These are phyloP conservation scores for Trametes cinnabarina DNA, from an alignment of 768 basidiomycete genomes.

Conservation along the genomic window DNA sequence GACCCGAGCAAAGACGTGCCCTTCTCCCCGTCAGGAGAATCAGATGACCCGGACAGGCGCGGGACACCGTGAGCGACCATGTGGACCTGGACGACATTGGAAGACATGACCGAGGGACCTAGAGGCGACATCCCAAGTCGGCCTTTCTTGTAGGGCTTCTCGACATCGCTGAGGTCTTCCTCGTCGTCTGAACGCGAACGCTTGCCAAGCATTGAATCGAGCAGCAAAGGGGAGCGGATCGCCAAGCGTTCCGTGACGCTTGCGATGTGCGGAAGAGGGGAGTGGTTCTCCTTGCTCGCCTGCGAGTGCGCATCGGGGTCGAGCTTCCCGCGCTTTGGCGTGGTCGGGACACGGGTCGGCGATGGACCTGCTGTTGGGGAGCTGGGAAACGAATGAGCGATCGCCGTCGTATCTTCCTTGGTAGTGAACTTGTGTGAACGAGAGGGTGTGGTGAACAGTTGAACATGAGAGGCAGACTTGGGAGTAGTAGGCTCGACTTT, in stretches of 20 bases:
- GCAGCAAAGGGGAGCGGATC: conserved; percentile 37
- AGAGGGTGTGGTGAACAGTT: background rate
- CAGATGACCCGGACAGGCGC: background rate
- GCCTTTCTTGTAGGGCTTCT: conserved; percentile 15
- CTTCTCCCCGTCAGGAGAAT: background rate
- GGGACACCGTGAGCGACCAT: background rate
- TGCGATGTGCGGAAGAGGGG: conserved; percentile 37
- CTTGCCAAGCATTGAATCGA: conserved; percentile 43
- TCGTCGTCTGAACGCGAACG: conserved; percentile 36
- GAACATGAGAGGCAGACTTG: background rate
- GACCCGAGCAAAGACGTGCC: background rate
- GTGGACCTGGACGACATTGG: conserved; percentile 5
- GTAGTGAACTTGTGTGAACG: background rate
- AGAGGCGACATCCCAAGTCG: conserved; percentile 14
- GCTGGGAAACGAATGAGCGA: background rate
- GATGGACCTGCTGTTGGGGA: background rate
- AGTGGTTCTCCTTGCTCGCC: conserved; percentile 58
- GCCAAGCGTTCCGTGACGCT: conserved; percentile 49
- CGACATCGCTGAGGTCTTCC: conserved; percentile 5
- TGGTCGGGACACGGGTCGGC: conserved; percentile 11
- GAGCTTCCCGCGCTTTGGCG: conserved; percentile 22
- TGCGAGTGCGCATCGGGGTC: conserved; percentile 23
- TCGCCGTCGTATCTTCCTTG: background rate
- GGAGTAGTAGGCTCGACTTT: conserved; percentile 13
- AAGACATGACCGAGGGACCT: background rate